phyloP scores from a whole-genome alignment of 2,329 filamentous ascomycete genomes.

The Talaromyces sp. region DNA sequence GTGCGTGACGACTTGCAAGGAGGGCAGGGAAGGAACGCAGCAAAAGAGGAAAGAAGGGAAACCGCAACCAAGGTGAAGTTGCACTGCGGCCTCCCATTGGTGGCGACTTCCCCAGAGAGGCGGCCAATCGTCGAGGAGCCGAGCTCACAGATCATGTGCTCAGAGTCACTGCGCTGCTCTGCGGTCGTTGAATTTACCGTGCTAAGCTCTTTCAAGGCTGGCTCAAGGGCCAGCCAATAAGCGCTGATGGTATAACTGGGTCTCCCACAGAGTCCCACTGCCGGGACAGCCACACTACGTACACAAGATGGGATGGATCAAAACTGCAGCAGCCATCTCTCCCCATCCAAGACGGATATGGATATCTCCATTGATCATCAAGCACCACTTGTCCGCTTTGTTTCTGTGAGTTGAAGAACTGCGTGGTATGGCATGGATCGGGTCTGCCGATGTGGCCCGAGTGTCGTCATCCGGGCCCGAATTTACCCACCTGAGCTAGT shows the following conservation, averaged over 20 bases:
- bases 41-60: not conserved
- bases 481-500: not conserved
- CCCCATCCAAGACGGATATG: too few relatives aligned
- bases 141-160: too few relatives aligned
- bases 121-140: not conserved
- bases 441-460: not conserved
- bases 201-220: slow-evolving; percentile 3
- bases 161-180: not conserved
- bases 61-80: not conserved
- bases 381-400: not conserved
- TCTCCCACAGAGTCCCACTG: not conserved
- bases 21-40: not conserved
- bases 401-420: not conserved
- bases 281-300: not conserved
- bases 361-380: too few relatives aligned
- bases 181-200: not conserved
- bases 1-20: too few relatives aligned
- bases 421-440: not conserved
- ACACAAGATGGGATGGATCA: too few relatives aligned
- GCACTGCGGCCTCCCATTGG: not conserved
- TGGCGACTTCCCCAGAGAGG: not conserved
- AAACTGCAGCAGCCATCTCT: too few relatives aligned
- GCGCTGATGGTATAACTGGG: too few relatives aligned
- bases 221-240: not conserved
- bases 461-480: not conserved